Evolutionary conservation across 176 grass and related monocot genomes (phyloP), one percentile per base, ranked within the genome.

Genomic region (Oryza officinalis): DNA sequence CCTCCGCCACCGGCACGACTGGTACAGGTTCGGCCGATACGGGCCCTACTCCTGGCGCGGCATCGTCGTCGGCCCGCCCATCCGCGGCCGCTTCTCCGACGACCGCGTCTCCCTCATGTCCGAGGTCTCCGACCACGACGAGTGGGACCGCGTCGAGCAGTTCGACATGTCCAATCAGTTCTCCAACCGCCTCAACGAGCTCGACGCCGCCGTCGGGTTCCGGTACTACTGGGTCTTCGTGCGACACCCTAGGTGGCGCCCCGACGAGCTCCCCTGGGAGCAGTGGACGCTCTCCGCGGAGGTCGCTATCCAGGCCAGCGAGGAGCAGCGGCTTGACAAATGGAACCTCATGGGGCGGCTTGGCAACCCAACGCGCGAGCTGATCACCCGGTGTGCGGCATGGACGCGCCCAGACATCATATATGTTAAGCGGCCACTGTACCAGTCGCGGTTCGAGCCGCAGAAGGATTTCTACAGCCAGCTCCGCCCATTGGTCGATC

Each of bases 11-110:
- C 93, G 77, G 18, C 85, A 93, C 80, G 96, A 98, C 80, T 95
- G 96, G 96, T 95, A 95, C 96, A 94, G 91, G 85, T 98, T 95
- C 67, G 96, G 93, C 70, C 69, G 74, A 22, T 95, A 78, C 52
- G 93, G 96, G 2, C 93, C 96, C 67, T 98, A 91, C 83, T 93
- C 91, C 71, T 98, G 96, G 96, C 89, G 96, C 74, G 96, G 96
- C 70, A 90, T 98, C 86, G 93, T 95, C 30, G 91, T 98, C 3
- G 96, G 93, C 0, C 93, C 93, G 22, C 93, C 96, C 61, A 95
- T 98, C 83, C 91, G 96, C 59, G 96, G 93, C 73, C 91, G 93
- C 40, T 94, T 95, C 89, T 90, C 96, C 18, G 93, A 98, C 72
- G 93, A 94, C 50, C 91, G 89, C 68, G 91, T 98, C 81, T 87